Base-by-base conservation (phyloP, 768 basidiomycete species). In the Pseudohyphozyma bogoriensis region DNA sequence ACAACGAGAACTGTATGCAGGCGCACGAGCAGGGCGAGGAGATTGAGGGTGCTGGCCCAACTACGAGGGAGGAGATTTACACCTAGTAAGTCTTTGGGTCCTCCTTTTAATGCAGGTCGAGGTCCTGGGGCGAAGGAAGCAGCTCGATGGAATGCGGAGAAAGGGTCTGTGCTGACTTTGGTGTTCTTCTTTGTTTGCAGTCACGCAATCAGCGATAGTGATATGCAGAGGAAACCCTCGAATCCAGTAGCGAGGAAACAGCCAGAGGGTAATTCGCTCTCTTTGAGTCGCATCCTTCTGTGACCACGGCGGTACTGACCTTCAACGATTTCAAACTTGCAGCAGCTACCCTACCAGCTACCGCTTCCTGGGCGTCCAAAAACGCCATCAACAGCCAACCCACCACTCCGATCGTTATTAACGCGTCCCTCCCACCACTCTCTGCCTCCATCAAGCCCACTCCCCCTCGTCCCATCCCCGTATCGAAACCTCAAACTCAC, bases 21-120 rank as follows among this genome's bases (percentile, higher is more conserved):
- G 76, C 92, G 46, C 95, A 99, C 72, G 95, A 97, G 73, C 95
- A 90, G 89, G 95, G 92, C 36, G 95, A 96, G 63, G 93, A 97
- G 75, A 87, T 89, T 58, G 95, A 99, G 73, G 65, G 58, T 2
- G 57, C 50, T 13, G 55, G 55, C 13, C 59, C 56, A 22, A 92
- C 95, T 72, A 91, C 92, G 1, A 92, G 92, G 75, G 91, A 96
- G 73, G 93, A 97, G 74, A 77, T 93, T 59, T 86, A 89, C 29
- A 93, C 91, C 1, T 75, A 92, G 90, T 93, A 71, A 50, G 82
- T 79, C 4, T 20, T 15, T 26, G 42, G 40, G 7, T 42, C 33
- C 32, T 63, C 55, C 35, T 49, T 20, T 58, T 32, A 9, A 31
- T 32, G 26, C 45, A 32, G 50, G 28, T 47, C 11, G 37, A n/a